Base-by-base conservation (phyloP, 2,329 filamentous ascomycete genomes). In the Microthyrium microscopicum region DNA sequence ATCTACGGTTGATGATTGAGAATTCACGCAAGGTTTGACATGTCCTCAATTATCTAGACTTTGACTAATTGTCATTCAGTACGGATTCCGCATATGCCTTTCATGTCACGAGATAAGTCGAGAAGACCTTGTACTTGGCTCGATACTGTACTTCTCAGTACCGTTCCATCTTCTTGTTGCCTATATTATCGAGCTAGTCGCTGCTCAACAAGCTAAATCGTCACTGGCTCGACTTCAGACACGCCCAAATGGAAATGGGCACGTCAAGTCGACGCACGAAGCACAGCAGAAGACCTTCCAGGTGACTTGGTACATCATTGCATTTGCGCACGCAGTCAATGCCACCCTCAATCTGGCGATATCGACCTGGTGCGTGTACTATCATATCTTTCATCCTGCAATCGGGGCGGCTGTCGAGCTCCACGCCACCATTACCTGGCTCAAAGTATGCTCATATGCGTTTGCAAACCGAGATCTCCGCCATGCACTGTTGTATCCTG, bases 391-490 rank as follows among this genome's bases (percentile, higher is more conserved):
- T 54, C 89, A 98, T 54, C 89, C 89, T 0, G 68, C 92, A 13
- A 91, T 98, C 44, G 89, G 89, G 26, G 93, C 84, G 1, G 60
- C 93, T 31, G 84, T 80, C 41, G 81, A 95, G 55, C 58, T 92
- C 39, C 89, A 98, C 52, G 84, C 85, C 41, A 75, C 95, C 46
- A 80, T 95, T 35, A 85, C 95, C 32, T 94, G 85, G 77, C 69
- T 98, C 47, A 98, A 98, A 62, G 85, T 80, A 20, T 81, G 83
- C 42, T 94, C 85, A 0, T 98, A 95, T 51, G 89, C 87, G 17
- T 80, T 95, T 47, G 95, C 89, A 18, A 98, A 98, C 55, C 76
- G 89, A 42, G 89, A 98, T 52, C 70, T 98, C 21, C 79, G 89
- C 26, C 83, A 93, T 51, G 83, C 87, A 13, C 82, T 83, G 51